Percentiles rank a stretch among this genome's conserved stretches.
Conservation (phyloP, 1,139 yeast species). For the Magnusiomyces suaveolens region DNA sequence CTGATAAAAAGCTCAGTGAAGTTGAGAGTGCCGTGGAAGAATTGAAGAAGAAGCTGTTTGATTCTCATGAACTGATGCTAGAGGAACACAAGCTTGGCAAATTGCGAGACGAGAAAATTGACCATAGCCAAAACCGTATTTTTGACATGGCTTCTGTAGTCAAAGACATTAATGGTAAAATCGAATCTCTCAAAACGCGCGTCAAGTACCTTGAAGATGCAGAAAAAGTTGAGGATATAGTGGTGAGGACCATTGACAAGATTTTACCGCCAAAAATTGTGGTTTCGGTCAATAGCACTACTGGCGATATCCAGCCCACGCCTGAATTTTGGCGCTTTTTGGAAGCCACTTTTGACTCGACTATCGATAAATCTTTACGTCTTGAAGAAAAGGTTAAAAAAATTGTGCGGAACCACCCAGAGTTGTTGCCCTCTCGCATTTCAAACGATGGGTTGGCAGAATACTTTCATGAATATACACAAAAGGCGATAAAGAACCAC, state of each 20-base stretch:
- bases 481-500: constrained; percentile 7
- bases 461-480: constrained; percentile 9
- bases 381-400: not conserved
- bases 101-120: constrained; percentile 6
- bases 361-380: not conserved
- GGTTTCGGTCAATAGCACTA: constrained; percentile 6
- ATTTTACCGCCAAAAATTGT: constrained; percentile 10
- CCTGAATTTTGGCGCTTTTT: constrained; percentile 15
- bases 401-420: not conserved
- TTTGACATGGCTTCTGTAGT: constrained; percentile 2
- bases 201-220: constrained; percentile 7
- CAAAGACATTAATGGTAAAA: constrained; percentile 4
- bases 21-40: constrained; percentile 4
- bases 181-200: constrained; percentile 9
- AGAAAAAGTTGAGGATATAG: constrained; percentile 6
- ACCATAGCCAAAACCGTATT: not conserved
- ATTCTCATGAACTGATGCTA: constrained; percentile 3
- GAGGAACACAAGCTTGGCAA: constrained; percentile 6
- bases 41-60: constrained; percentile 5
- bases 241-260: constrained; percentile 9
- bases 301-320: constrained; percentile 10
- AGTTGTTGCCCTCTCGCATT: not conserved
- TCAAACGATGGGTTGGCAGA: constrained; percentile 6
- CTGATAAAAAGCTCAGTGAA: constrained; percentile 2
- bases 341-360: not conserved